phyloP scores from a whole-genome alignment of 1,139 yeast species.

The Yamadazyma atlantica region DNA sequence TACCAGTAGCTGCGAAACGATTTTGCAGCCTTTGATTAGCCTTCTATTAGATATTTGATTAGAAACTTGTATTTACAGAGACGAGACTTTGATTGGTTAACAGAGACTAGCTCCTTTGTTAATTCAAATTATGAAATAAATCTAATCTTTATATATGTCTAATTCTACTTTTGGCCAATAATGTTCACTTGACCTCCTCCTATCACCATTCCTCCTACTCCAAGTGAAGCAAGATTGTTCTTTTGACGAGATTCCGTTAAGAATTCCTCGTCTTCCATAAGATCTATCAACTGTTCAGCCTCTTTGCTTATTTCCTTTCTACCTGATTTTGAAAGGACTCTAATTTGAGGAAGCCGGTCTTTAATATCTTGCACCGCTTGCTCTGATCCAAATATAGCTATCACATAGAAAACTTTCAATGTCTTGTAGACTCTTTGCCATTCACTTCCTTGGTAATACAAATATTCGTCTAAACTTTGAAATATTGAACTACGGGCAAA shows the following conservation, averaged over 20 bases:
- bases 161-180: too few relatives aligned
- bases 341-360: not conserved
- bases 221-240: not conserved
- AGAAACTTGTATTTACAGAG: too few relatives aligned
- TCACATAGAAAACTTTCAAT: not conserved
- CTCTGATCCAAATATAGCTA: slow-evolving; percentile 2
- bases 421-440: not conserved
- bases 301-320: not conserved
- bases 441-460: slow-evolving; percentile 1
- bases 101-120: too few relatives aligned
- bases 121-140: too few relatives aligned
- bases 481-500: slow-evolving; percentile 1
- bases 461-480: slow-evolving; percentile 3
- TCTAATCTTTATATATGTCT: too few relatives aligned
- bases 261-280: slow-evolving; percentile 2
- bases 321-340: not conserved
- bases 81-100: too few relatives aligned
- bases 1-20: too few relatives aligned
- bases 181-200: slow-evolving; percentile 4
- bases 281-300: slow-evolving; percentile 1
- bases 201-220: not conserved
- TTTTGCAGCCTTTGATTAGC: too few relatives aligned
- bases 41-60: too few relatives aligned
- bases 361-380: slow-evolving; percentile 1
- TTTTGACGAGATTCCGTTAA: slow-evolving; percentile 1